A percentile compares a stretch with the other conserved stretches of the same genome.
Conservation (phyloP, 2,329 filamentous ascomycete species). For the Exophiala calicioides region DNA sequence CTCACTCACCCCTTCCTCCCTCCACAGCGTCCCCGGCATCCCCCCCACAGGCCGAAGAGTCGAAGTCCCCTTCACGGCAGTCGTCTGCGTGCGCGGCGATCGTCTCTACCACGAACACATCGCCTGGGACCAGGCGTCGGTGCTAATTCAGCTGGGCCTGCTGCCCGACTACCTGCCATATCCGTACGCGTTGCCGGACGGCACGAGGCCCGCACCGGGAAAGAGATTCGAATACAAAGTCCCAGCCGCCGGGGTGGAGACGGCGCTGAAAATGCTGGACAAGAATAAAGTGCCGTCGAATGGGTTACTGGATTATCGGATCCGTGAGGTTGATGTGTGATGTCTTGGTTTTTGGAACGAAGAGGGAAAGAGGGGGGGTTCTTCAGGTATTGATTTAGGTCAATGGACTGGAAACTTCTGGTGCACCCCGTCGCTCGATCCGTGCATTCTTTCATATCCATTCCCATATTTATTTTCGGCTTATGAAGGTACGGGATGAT, state of each 20-base stretch:
- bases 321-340: conserved; percentile 29
- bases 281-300: conserved; percentile 56
- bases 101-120: conserved; percentile 71
- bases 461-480: background rate
- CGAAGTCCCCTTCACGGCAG: conserved; percentile 63
- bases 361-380: background rate
- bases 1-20: no score
- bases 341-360: background rate
- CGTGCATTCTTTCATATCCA: background rate
- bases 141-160: conserved; percentile 62
- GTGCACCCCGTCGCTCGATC: no score
- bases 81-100: conserved; percentile 69
- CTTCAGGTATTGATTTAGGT: background rate
- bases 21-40: conserved; percentile 61
- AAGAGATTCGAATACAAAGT: conserved; percentile 60
- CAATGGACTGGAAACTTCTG: background rate
- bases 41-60: conserved; percentile 58
- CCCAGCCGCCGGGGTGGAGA: conserved; percentile 61
- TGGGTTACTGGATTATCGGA: conserved; percentile 52
- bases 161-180: conserved; percentile 66
- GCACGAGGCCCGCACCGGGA: conserved; percentile 37
- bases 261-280: conserved; percentile 53
- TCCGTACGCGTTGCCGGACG: conserved; percentile 52
- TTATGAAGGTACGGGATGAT: background rate
- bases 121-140: conserved; percentile 67